phyloP scores from a whole-genome alignment of 257 asterid species.

The Nicotiana benthamiana region DNA sequence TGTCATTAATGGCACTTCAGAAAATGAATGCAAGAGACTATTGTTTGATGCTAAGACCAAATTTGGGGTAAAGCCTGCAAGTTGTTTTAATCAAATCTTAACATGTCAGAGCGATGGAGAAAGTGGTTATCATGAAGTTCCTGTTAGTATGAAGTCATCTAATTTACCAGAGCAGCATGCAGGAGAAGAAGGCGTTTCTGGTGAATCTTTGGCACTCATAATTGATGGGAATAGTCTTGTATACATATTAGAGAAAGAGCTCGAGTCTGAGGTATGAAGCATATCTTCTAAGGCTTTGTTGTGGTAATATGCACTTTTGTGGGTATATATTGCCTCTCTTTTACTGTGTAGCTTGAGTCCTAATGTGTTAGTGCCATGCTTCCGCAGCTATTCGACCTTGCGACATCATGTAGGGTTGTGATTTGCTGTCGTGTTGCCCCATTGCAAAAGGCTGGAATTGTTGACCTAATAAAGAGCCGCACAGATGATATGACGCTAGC shows the following conservation, averaged over 20 bases:
- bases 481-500: slow-evolving; percentile 98
- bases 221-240: slow-evolving; percentile 98
- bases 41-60: slow-evolving; percentile 73
- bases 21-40: slow-evolving; percentile 74
- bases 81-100: slow-evolving; percentile 23
- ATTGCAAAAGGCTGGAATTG: slow-evolving; percentile 97
- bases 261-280: slow-evolving; percentile 66
- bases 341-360: slow-evolving; percentile 9
- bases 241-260: slow-evolving; percentile 88
- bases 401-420: slow-evolving; percentile 82
- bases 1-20: slow-evolving; percentile 81
- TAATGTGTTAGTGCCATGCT: slow-evolving; percentile 22
- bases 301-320: neutral
- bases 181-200: slow-evolving; percentile 36
- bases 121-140: slow-evolving; percentile 39
- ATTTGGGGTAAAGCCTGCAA: slow-evolving; percentile 38
- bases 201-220: slow-evolving; percentile 65
- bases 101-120: slow-evolving; percentile 37
- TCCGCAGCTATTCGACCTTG: slow-evolving; percentile 84
- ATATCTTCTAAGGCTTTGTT: neutral
- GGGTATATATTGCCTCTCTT: neutral
- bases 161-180: slow-evolving; percentile 28
- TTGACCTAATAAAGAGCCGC: slow-evolving; percentile 80
- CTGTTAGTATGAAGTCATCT: slow-evolving; percentile 39
- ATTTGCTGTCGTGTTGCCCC: slow-evolving; percentile 98